phyloP scores from a whole-genome alignment of 2,329 filamentous ascomycete genomes.

The Penicillium sp. region DNA sequence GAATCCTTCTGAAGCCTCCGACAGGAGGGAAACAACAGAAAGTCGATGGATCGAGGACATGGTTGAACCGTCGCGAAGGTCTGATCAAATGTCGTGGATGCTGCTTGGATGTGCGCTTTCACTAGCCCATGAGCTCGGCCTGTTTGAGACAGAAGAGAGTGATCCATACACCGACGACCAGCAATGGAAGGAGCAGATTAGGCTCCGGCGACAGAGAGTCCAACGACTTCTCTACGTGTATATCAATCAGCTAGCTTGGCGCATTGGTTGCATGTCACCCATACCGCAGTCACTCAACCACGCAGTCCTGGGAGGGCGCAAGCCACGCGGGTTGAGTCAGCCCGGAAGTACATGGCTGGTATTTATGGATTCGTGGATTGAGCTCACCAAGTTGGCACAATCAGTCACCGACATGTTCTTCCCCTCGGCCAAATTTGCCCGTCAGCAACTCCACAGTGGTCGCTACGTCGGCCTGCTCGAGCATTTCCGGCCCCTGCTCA shows the following conservation, averaged over 20 bases:
- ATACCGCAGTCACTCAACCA: conserved; percentile 43
- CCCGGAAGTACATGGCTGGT: conserved; percentile 45
- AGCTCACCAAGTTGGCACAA: conserved; percentile 44
- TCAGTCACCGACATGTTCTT: conserved; percentile 52
- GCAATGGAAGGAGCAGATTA: conserved; percentile 27
- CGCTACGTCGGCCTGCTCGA: conserved; percentile 47
- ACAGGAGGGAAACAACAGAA: conserved; percentile 26
- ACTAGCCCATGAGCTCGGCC: conserved; percentile 48
- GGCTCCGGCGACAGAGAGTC: conserved; percentile 31
- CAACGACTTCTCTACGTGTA: conserved; percentile 42
- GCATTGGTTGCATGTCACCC: conserved; percentile 47
- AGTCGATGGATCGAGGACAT: conserved; percentile 50
- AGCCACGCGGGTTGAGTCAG: conserved; percentile 32
- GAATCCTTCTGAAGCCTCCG: conserved; percentile 23
- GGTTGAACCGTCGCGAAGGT: conserved; percentile 49
- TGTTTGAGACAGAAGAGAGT: conserved; percentile 42
- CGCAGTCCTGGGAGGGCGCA: conserved; percentile 27
- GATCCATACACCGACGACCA: conserved; percentile 19
- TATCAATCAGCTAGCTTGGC: conserved; percentile 48
- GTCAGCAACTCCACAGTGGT: conserved; percentile 39
- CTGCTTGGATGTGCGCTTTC: conserved; percentile 50
- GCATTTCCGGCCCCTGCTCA: conserved; percentile 34
- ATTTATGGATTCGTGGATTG: conserved; percentile 50
- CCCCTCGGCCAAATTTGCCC: conserved; percentile 34
- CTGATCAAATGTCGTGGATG: conserved; percentile 58